These are phyloP conservation scores for Sarocladium strictum DNA, from an alignment of 2,329 filamentous ascomycete genomes.

Conservation along the genomic window DNA sequence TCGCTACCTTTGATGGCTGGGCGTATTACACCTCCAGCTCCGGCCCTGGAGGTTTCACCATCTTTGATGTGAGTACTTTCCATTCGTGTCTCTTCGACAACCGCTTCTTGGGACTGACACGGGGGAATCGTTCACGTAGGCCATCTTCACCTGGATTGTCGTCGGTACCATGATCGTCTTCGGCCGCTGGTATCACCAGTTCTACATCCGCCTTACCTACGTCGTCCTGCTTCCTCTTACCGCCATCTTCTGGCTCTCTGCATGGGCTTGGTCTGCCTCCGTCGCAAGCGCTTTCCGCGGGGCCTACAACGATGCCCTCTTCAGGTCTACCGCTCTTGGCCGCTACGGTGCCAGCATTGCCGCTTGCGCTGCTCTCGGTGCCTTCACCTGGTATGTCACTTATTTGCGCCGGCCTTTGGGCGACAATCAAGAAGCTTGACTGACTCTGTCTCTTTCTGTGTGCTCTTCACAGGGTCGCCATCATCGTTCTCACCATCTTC, in stretches of 20 bases:
- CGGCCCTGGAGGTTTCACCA: conserved; percentile 35
- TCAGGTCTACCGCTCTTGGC: conserved; percentile 2
- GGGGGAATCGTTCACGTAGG: conserved; percentile 27
- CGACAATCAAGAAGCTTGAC: too few species aligned
- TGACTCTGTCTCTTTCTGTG: too few species aligned
- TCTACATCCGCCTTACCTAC: conserved; percentile 33
- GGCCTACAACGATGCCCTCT: conserved; percentile 16
- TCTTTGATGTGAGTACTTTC: conserved; percentile 36
- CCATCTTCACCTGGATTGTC: conserved; percentile 34
- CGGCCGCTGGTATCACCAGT: conserved; percentile 27
- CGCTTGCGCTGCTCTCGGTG: conserved; percentile 34
- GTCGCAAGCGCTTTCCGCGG: conserved; percentile 23
- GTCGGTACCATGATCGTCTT: conserved; percentile 30
- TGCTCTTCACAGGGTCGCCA: conserved; percentile 26
- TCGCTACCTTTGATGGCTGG: conserved; percentile 26
- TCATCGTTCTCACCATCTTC: conserved; percentile 30
- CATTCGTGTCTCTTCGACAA: neutral
- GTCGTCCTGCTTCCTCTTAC: conserved; percentile 29
- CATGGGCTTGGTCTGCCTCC: conserved; percentile 36
- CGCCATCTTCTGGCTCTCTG: conserved; percentile 38
- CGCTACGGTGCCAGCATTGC: conserved; percentile 26
- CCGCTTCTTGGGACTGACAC: conserved; percentile 10
- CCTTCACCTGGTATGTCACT: conserved; percentile 29
- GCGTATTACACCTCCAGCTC: conserved; percentile 20
- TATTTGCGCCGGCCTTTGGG: too few species aligned